A percentile compares a stretch with the other conserved stretches of the same genome.
These are phyloP conservation scores for Colletotrichum chlorophyti DNA, from an alignment of 2,329 filamentous ascomycete genomes.

Conservation along the genomic window DNA sequence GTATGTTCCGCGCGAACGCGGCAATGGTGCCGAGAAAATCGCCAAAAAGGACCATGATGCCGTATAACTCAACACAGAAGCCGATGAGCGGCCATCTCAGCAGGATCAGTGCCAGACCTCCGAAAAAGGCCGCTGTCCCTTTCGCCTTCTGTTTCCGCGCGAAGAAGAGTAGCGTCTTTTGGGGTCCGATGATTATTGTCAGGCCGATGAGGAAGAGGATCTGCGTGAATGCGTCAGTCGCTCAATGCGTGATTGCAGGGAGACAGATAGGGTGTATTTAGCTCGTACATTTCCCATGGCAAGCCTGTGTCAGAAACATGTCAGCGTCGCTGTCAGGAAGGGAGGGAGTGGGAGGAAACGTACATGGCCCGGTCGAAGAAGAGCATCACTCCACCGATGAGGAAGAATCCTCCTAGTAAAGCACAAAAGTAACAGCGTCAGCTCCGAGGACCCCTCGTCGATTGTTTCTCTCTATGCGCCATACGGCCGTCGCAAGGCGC, in stretches of 20 bases:
- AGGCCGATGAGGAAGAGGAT: conserved; percentile 98
- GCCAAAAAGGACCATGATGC: conserved; percentile 91
- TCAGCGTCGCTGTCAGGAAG: conserved; percentile 24
- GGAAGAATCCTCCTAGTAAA: conserved; percentile 83
- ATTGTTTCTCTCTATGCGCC: conserved; percentile 30
- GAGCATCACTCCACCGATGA: conserved; percentile 91
- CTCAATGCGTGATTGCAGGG: conserved; percentile 8
- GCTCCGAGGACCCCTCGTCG: neutral
- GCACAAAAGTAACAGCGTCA: conserved; percentile 22
- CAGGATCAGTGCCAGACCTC: conserved; percentile 84
- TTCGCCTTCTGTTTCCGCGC: conserved; percentile 90
- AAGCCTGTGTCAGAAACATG: conserved; percentile 64
- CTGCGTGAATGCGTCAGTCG: conserved; percentile 50
- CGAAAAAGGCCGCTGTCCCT: conserved; percentile 87
- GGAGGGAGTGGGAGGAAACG: conserved; percentile 39
- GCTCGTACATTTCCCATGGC: conserved; percentile 93
- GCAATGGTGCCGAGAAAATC: conserved; percentile 95
- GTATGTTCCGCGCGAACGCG: conserved; percentile 83
- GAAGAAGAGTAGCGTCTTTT: conserved; percentile 94
- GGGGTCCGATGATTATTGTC: conserved; percentile 90
- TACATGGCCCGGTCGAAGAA: conserved; percentile 98
- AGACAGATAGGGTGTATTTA: conserved; percentile 16
- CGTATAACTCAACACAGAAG: conserved; percentile 90
- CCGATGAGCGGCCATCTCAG: conserved; percentile 90
- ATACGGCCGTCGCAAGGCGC: conserved; percentile 29